These are phyloP conservation scores for Cryptococcus amylolentus DNA, from an alignment of 1,284 basidiomycete genomes.

Conservation along the genomic window DNA sequence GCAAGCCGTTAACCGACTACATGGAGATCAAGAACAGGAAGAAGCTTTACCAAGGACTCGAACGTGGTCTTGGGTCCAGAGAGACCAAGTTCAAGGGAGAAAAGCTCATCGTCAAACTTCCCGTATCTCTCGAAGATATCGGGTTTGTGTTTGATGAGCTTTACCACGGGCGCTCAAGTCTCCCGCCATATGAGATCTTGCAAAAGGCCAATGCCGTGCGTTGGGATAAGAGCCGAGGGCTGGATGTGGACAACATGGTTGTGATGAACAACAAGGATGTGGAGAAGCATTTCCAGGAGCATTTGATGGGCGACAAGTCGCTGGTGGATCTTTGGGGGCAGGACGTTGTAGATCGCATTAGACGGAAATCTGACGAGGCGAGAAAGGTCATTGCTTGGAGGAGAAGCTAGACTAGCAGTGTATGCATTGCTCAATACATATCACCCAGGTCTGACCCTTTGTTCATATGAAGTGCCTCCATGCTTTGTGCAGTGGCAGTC, in stretches of 20 bases:
- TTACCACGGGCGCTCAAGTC: conserved; percentile 69
- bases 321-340: conserved; percentile 65
- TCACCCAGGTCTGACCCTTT: no score
- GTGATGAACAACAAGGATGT: conserved; percentile 73
- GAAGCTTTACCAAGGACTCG: conserved; percentile 78
- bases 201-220: conserved; percentile 55
- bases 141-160: conserved; percentile 82
- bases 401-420: conserved; percentile 15
- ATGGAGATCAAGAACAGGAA: conserved; percentile 75
- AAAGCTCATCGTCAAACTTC: conserved; percentile 49
- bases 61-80: conserved; percentile 66
- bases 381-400: conserved; percentile 51
- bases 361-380: conserved; percentile 51
- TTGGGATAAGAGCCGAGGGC: conserved; percentile 66
- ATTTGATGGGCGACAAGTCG: conserved; percentile 49
- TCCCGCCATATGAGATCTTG: conserved; percentile 73
- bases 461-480: no score
- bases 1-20: conserved; percentile 74
- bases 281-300: conserved; percentile 62
- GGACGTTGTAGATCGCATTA: conserved; percentile 58
- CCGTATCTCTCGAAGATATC: conserved; percentile 76
- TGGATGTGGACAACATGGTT: conserved; percentile 72
- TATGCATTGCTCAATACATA: not conserved
- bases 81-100: conserved; percentile 22
- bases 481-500: no score